phyloP scores from a whole-genome alignment of 1,284 basidiomycete species.

The Laetiporus sulphureus region DNA sequence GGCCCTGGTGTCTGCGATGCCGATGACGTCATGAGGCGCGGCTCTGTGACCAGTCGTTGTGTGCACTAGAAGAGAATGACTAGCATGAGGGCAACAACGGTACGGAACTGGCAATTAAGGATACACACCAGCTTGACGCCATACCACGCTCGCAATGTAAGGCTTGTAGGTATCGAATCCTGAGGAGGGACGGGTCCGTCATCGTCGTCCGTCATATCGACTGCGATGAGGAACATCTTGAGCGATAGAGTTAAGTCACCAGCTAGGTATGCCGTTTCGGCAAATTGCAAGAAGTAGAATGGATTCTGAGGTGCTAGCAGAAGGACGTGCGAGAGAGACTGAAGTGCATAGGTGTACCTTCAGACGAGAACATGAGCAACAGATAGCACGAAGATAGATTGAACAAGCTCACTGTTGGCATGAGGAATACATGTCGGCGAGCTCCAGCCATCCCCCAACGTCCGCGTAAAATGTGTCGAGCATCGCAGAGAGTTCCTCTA shows the following conservation, averaged over 20 bases:
- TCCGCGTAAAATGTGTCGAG: conserved; percentile 94
- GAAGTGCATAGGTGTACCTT: conserved; percentile 62
- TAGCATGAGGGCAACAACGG: neutral
- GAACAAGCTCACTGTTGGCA: conserved; percentile 59
- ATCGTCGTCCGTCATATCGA: conserved; percentile 78
- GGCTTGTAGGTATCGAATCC: conserved; percentile 46
- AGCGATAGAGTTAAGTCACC: conserved; percentile 72
- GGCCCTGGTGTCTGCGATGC: conserved; percentile 52
- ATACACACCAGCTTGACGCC: conserved; percentile 76
- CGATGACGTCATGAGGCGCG: conserved; percentile 31
- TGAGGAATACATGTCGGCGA: conserved; percentile 84
- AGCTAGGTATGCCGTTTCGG: conserved; percentile 82
- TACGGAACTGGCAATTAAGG: neutral
- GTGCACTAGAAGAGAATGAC: conserved; percentile 38
- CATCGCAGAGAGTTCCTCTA: conserved; percentile 72
- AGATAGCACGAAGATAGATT: conserved; percentile 7
- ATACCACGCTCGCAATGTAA: conserved; percentile 74
- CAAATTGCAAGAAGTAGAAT: conserved; percentile 76
- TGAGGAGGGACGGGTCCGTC: conserved; percentile 30
- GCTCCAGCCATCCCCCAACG: conserved; percentile 86
- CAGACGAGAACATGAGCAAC: neutral
- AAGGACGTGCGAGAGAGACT: conserved; percentile 76
- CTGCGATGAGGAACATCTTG: conserved; percentile 75
- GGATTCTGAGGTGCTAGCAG: conserved; percentile 83
- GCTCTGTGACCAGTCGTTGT: conserved; percentile 41